Base-by-base conservation (phyloP, 106 monocot genomes). In the Allium sativum region DNA sequence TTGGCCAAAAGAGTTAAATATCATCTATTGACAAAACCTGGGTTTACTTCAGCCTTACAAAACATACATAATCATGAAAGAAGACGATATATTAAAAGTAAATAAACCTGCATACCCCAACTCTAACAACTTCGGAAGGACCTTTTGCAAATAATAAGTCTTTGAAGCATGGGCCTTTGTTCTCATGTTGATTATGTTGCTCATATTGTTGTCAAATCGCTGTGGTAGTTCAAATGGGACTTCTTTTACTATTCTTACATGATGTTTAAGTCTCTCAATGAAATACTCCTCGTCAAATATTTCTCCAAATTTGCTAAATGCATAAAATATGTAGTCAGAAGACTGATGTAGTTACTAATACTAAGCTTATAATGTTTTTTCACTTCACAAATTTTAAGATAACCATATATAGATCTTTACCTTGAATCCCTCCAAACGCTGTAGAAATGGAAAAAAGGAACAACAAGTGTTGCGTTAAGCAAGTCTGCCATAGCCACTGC, bases 341-440 rank as follows among this genome's bases (percentile, higher is more conserved):
- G 40, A 40, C 58, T 40, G 58, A 58, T 40, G 21, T 19, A 55
- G 6, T 19, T 47, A 47, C 47, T n/a, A n/a, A n/a, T n/a, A n/a
- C n/a, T n/a, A 47, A 47, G 12, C 8, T 8, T 8, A 47, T 8
- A 47, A 12, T 47, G 47, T 47, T 47, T 8, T 47, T 8, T 12
- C 47, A 8, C 12, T 2, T 45, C 44, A 62, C 59, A 59, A 45
- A 45, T 11, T 44, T 19, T 62, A 8, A 62, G n/a, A 62, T 3
- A 0, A 22, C 46, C 19, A 55, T 4, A n/a, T n/a, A n/a, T n/a
- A 58, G 2, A 51, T 22, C 43, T 21, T 69, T 63, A 91, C 96
- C 96, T 96, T 56, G 87, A 75, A 72, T 96, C 96, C 75, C 87
- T 86, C 96, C 96, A 96, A 66, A 96, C 96, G 68, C 96, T 96